Percentiles rank a stretch among this genome's conserved stretches.
phyloP scores from a whole-genome alignment of 2,329 filamentous ascomycete genomes.

The Microdochium bolleyi region DNA sequence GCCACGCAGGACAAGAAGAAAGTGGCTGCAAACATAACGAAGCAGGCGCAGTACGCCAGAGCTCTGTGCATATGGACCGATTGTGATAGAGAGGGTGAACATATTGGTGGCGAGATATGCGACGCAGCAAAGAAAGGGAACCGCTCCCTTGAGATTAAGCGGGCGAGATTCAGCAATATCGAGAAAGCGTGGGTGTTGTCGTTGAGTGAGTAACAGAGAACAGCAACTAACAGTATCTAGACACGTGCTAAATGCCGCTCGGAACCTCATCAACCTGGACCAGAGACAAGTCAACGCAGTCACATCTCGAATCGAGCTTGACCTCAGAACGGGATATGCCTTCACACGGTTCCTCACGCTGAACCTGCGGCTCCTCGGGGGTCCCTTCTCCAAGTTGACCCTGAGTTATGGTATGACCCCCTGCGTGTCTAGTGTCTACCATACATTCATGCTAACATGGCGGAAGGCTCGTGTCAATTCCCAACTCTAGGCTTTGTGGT shows the following conservation, averaged over 20 bases:
- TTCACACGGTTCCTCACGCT: slow-evolving; percentile 86
- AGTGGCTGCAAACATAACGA: slow-evolving; percentile 78
- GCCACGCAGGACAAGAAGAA: slow-evolving; percentile 59
- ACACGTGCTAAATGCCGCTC: slow-evolving; percentile 80
- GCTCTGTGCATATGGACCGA: slow-evolving; percentile 96
- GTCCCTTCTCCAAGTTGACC: slow-evolving; percentile 53
- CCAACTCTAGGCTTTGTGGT: slow-evolving; percentile 96
- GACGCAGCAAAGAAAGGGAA: slow-evolving; percentile 73
- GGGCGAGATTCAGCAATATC: slow-evolving; percentile 92
- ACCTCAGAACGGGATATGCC: slow-evolving; percentile 83
- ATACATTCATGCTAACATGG: slow-evolving; percentile 4
- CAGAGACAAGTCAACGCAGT: slow-evolving; percentile 84
- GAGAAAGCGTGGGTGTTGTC: slow-evolving; percentile 64
- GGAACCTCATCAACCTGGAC: slow-evolving; percentile 69
- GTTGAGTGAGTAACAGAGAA: not conserved
- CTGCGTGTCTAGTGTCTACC: slow-evolving; percentile 4
- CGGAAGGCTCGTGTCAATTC: slow-evolving; percentile 81
- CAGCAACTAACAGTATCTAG: slow-evolving; percentile 30
- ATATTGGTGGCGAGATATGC: slow-evolving; percentile 88
- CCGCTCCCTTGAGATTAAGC: slow-evolving; percentile 64
- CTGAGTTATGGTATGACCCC: slow-evolving; percentile 68
- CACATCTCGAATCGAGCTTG: slow-evolving; percentile 80
- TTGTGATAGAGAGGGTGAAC: slow-evolving; percentile 94
- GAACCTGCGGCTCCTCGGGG: slow-evolving; percentile 65
- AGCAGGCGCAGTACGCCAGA: slow-evolving; percentile 63